Base-by-base conservation (phyloP, 257 asterid species). In the Parsonsia alboflavescens region DNA sequence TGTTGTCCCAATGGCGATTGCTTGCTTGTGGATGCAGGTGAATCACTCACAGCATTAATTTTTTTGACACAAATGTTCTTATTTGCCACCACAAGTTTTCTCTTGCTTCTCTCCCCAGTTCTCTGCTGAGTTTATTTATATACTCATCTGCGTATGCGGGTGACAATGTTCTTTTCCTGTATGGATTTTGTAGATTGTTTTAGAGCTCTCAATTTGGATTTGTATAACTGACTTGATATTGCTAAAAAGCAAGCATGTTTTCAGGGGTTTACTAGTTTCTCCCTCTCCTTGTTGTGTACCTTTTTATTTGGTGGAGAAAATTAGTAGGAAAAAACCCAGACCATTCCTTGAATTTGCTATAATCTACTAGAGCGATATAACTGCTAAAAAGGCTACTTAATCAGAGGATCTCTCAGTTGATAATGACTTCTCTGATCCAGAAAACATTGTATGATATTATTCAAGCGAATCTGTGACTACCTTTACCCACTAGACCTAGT, bases 11-110 rank as follows among this genome's bases (percentile, higher is more conserved):
- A 95, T 95, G 99, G 98, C 99, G 41, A 82, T 90, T 82, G 93
- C 96, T 80, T 95, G 99, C 92, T 81, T 95, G 83, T 95, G 99
- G 99, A 95, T 95, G 99, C 99, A 95, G 96, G 99, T 92, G 81
- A 72, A 62, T 19, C 16, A 69, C 19, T 50, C 48, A n/a, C 56
- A 19, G 42, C 75, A 33, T 48, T 30, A 64, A 73, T 8, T 73
- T 17, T 48, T 50, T 71, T 42, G 36, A 46, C 54, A n/a, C 22
- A 26, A 22, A 7, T 58, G 39, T 56, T 58, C 24, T 17, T 48
- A 22, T 72, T 39, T 39, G 54, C 75, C 24, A 42, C 39, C n/a
- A 10, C 49, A 22, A 61, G 10, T 30, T 24, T 17, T 0, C 33
- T 63, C 46, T 63, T 33, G 10, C 10, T 26, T 61, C 42, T 61